Evolutionary conservation across 2,329 filamentous ascomycete species (phyloP).

Genomic region (Keithomyces neogunnii): DNA sequence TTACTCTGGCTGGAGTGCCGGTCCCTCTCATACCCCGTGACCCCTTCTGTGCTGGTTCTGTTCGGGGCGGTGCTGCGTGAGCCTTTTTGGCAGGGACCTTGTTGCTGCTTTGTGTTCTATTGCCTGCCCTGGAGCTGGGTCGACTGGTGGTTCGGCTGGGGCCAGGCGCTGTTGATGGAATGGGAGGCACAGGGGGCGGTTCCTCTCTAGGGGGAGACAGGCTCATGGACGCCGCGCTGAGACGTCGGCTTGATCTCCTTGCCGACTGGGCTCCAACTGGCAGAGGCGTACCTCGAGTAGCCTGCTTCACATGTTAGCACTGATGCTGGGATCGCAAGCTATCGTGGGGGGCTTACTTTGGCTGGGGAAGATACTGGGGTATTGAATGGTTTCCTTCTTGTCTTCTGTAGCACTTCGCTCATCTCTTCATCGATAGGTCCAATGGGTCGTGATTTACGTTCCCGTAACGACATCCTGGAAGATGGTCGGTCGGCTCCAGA

Average conservation of each 20-base stretch:
- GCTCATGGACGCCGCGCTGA: slow-evolving; percentile 38
- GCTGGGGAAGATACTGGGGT: slow-evolving; percentile 26
- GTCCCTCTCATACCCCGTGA: slow-evolving; percentile 30
- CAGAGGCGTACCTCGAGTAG: slow-evolving; percentile 23
- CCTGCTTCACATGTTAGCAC: slow-evolving; percentile 14
- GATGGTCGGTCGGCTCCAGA: slow-evolving; percentile 33
- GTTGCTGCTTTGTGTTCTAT: slow-evolving; percentile 27
- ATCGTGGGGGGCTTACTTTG: slow-evolving; percentile 16
- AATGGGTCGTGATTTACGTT: slow-evolving; percentile 54
- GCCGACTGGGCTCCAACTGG: slow-evolving; percentile 16
- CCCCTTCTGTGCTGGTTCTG: slow-evolving; percentile 26
- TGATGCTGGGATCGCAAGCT: neutral
- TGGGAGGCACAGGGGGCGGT: slow-evolving; percentile 1
- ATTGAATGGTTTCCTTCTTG: slow-evolving; percentile 54
- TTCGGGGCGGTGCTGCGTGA: slow-evolving; percentile 37
- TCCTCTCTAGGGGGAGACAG: slow-evolving; percentile 15
- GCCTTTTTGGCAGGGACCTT: slow-evolving; percentile 51
- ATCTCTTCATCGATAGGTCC: slow-evolving; percentile 41
- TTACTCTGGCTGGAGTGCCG: slow-evolving; percentile 13
- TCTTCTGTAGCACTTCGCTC: slow-evolving; percentile 21
- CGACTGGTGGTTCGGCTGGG: slow-evolving; percentile 25
- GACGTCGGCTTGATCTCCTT: slow-evolving; percentile 34
- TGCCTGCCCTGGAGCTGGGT: slow-evolving; percentile 10
- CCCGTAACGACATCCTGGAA: slow-evolving; percentile 63
- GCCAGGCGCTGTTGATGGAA: slow-evolving; percentile 3